Evolutionary conservation across 352 stramenopile species (phyloP).

Genomic region (Blastocystis hominis): DNA sequence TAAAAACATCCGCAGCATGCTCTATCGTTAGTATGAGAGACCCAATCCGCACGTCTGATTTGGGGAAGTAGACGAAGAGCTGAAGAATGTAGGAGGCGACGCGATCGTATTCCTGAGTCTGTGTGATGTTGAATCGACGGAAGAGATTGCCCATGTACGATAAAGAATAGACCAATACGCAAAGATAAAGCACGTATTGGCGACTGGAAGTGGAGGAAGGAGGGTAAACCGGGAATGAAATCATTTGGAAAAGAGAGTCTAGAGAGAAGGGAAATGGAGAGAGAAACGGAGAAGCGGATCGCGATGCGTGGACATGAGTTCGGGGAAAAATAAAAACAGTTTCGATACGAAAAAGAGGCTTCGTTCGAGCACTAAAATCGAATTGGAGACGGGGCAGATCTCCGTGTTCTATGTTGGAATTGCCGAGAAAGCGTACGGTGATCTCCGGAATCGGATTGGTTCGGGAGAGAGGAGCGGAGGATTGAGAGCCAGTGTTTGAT

Average conservation of each 20-base stretch:
- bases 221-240: neutral
- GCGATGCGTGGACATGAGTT: neutral
- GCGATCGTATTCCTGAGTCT: neutral
- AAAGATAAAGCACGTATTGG: slow-evolving; percentile 26
- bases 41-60: neutral
- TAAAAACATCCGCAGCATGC: neutral
- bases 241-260: neutral
- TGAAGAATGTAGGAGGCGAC: neutral
- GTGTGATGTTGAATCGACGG: neutral
- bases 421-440: neutral
- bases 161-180: neutral
- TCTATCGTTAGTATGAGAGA: neutral
- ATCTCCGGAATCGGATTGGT: neutral
- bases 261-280: neutral
- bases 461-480: too few relatives aligned
- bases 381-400: neutral
- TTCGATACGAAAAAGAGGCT: neutral
- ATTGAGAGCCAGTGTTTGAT: too few relatives aligned
- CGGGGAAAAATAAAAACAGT: neutral
- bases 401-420: neutral
- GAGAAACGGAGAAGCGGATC: neutral
- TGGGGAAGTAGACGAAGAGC: slow-evolving; percentile 21
- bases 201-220: neutral
- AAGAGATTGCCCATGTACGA: neutral
- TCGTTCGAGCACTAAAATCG: slow-evolving; percentile 12